phyloP scores from a whole-genome alignment of 108 stramenopile genomes.

The Cyclotella distinguenda region DNA sequence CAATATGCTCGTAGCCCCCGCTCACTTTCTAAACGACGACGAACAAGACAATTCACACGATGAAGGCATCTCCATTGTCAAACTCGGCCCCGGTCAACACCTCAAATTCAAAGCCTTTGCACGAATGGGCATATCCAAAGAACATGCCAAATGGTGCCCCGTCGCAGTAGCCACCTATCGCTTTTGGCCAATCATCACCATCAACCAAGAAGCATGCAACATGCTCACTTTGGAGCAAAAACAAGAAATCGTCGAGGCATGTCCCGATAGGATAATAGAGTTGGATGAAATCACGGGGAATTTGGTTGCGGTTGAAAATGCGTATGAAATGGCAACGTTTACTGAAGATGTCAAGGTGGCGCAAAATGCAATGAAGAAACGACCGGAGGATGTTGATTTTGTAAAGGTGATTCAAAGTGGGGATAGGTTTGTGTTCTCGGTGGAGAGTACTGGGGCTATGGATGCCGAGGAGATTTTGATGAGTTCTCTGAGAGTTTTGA shows the following conservation, averaged over 20 bases:
- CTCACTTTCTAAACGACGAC: slow-evolving; percentile 83
- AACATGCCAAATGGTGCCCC: slow-evolving; percentile 98
- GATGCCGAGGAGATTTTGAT: slow-evolving; percentile 85
- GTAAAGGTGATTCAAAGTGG: slow-evolving; percentile 64
- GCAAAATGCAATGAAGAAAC: slow-evolving; percentile 75
- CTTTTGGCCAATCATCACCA: slow-evolving; percentile 88
- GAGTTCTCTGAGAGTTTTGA: slow-evolving; percentile 72
- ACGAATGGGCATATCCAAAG: slow-evolving; percentile 93
- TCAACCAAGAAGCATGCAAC: slow-evolving; percentile 86
- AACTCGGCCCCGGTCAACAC: slow-evolving; percentile 92
- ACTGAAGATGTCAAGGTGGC: slow-evolving; percentile 77
- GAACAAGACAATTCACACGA: slow-evolving; percentile 86
- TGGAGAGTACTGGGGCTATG: slow-evolving; percentile 87
- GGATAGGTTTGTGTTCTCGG: slow-evolving; percentile 83
- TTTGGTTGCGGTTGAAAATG: slow-evolving; percentile 70
- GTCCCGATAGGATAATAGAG: slow-evolving; percentile 85
- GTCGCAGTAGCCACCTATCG: slow-evolving; percentile 94
- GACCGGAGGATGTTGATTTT: slow-evolving; percentile 87
- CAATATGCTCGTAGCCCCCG: slow-evolving; percentile 67
- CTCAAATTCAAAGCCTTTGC: slow-evolving; percentile 93
- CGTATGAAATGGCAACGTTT: slow-evolving; percentile 81
- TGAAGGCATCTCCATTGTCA: slow-evolving; percentile 89
- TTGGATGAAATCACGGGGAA: slow-evolving; percentile 72
- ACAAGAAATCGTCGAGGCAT: slow-evolving; percentile 83
- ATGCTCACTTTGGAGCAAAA: slow-evolving; percentile 89